Conservation (phyloP, 2,329 filamentous ascomycete species). For the Mycosphaerella sp. region DNA sequence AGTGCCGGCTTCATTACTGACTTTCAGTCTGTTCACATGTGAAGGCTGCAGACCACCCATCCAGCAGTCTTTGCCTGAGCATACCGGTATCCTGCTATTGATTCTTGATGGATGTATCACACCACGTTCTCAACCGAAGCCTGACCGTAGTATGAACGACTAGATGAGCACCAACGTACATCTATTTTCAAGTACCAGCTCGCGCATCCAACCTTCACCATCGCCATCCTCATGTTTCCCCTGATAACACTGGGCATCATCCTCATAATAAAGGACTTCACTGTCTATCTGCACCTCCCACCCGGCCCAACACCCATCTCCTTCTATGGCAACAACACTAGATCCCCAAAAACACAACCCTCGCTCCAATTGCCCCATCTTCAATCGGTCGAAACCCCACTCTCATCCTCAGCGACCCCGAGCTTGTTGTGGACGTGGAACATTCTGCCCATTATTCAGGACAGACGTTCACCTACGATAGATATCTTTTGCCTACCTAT, state of each 20-base stretch:
- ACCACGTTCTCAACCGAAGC: not conserved
- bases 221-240: not conserved
- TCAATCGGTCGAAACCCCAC: conserved; percentile 45
- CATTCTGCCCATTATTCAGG: conserved; percentile 29
- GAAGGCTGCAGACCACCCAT: not conserved
- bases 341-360: conserved; percentile 31
- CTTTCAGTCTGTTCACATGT: not conserved
- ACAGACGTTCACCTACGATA: too few species aligned
- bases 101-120: not conserved
- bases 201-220: not conserved
- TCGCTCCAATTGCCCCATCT: conserved; percentile 44
- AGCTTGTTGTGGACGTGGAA: conserved; percentile 45
- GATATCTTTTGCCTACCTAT: not conserved
- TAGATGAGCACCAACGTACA: not conserved
- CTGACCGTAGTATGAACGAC: not conserved
- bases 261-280: conserved; percentile 23
- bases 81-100: not conserved
- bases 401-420: conserved; percentile 42
- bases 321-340: conserved; percentile 41
- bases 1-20: not conserved
- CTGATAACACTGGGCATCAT: not conserved
- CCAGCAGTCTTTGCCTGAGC: not conserved
- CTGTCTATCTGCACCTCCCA: conserved; percentile 39
- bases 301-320: conserved; percentile 44
- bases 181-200: not conserved